A percentile compares a stretch with the other conserved stretches of the same genome.
These are phyloP conservation scores for Polygonum aviculare DNA, from an alignment of 148 eudicot species.

Conservation along the genomic window DNA sequence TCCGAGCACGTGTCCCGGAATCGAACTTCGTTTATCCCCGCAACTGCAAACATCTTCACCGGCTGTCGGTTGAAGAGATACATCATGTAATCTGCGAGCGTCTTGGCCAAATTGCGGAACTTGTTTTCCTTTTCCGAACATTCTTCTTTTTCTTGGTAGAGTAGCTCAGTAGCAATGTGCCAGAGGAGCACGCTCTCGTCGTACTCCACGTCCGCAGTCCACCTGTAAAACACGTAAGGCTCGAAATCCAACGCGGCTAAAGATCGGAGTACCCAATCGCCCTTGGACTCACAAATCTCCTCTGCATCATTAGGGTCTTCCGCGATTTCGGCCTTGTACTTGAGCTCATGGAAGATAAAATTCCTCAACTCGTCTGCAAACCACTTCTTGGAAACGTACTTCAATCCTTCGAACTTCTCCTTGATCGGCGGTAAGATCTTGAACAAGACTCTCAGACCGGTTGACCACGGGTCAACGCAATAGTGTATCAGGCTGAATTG, in stretches of 20 bases:
- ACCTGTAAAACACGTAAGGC: conserved; percentile 23
- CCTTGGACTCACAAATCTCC: neutral
- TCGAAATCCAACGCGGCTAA: conserved; percentile 17
- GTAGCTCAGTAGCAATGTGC: conserved; percentile 52
- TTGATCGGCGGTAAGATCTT: conserved; percentile 9
- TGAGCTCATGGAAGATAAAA: conserved; percentile 28
- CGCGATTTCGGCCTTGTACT: conserved; percentile 18
- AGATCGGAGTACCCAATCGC: conserved; percentile 13
- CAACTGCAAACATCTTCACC: conserved; percentile 1
- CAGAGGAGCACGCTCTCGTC: conserved; percentile 41
- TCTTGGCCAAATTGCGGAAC: neutral
- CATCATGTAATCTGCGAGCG: conserved; percentile 3
- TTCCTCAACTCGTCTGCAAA: conserved; percentile 16
- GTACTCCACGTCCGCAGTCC: conserved; percentile 26
- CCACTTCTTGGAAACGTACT: conserved; percentile 16
- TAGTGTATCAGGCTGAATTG: conserved; percentile 25
- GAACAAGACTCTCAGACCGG: neutral
- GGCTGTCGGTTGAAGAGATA: conserved; percentile 5
- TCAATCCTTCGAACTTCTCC: conserved; percentile 15
- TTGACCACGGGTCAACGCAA: conserved; percentile 18
- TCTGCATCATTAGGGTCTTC: conserved; percentile 6
- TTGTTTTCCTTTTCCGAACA: neutral
- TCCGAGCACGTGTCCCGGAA: neutral
- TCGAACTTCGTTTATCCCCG: conserved; percentile 3
- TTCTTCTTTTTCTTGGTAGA: neutral